A percentile compares a stretch with the other conserved stretches of the same genome.
Conservation (phyloP, 2,329 filamentous ascomycete species). For the Beauveria bassiana region DNA sequence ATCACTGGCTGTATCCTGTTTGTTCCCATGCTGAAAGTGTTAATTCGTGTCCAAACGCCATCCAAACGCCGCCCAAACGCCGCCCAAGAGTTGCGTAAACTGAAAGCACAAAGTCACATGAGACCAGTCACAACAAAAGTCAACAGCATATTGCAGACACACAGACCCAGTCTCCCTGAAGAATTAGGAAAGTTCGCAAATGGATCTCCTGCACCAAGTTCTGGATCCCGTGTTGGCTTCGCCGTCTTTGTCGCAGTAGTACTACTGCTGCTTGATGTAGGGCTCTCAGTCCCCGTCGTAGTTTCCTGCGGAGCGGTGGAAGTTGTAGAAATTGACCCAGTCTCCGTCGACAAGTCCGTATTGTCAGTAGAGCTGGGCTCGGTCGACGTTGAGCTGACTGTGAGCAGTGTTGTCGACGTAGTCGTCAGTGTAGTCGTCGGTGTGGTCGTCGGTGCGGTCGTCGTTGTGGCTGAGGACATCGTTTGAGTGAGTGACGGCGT, state of each 20-base stretch:
- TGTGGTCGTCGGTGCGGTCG: neutral
- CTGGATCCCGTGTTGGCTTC: neutral
- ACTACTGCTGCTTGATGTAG: neutral
- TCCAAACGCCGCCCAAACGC: neutral
- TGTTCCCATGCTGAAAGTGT: neutral
- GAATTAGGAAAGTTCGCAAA: neutral
- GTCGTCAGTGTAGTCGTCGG: neutral
- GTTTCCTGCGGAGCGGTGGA: neutral
- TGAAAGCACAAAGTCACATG: neutral
- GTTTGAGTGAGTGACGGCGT: neutral
- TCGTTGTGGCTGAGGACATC: conserved; percentile 1
- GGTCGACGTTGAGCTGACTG: neutral
- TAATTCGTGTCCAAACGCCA: neutral
- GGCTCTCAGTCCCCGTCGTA: neutral
- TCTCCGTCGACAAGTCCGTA: neutral
- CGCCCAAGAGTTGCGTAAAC: neutral
- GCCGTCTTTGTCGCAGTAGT: neutral
- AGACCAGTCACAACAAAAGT: neutral
- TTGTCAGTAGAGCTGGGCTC: neutral
- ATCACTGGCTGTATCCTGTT: neutral
- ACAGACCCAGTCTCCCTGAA: neutral
- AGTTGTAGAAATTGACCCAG: neutral
- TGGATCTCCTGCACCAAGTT: conserved; percentile 1
- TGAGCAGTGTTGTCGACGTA: neutral
- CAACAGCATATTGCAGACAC: neutral